Base-by-base conservation (phyloP, 495 filamentous ascomycete genomes). In the Neurospora africana region DNA sequence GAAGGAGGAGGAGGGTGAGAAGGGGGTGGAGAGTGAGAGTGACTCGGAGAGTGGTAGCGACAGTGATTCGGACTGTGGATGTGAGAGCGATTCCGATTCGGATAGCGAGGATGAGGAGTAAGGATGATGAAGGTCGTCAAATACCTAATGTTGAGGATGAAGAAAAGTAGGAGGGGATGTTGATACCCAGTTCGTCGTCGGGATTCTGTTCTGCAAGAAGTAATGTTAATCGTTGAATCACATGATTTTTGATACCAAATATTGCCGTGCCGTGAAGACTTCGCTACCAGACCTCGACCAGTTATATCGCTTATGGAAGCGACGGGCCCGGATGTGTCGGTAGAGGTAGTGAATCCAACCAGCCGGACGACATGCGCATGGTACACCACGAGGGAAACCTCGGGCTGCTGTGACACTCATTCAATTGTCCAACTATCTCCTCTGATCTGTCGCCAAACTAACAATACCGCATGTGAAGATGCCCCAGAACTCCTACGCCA, bases 331-430 rank as follows among this genome's bases (percentile, higher is more conserved):
- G 19, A 44, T 4, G 0, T 9, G 19, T 44, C 41, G 0, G n/a
- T 10, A n/a, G 15, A 0, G 0, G 8, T n/a, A n/a, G 15, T 13
- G 9, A 53, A 27, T 0, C 21, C 11, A 0, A 53, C 13, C 2
- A 2, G 5, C 21, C 10, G 5, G 21, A 53, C 11, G 44, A 27
- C 2, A 53, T 27, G 10, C 44, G 0, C 21, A 23, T 23, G 23
- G 5, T 27, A 27, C 47, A 65, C 53, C 53, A 19, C 53, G 53
- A 65, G 53, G 19, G 3, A 65, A 2, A 33, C 53, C 27, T 19
- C 53, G 27, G 53, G 53, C 53, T 33, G 53, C 30, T 19, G 13
- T 19, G 6, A 65, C 53, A 65, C 11, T 19, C 1, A 8, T 4
- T 27, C 5, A 65, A 65, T 65, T 33, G 30, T 15, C 44, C n/a